Base-by-base conservation (phyloP, 257 asterid species). In the Nicotiana obtusifolia region DNA sequence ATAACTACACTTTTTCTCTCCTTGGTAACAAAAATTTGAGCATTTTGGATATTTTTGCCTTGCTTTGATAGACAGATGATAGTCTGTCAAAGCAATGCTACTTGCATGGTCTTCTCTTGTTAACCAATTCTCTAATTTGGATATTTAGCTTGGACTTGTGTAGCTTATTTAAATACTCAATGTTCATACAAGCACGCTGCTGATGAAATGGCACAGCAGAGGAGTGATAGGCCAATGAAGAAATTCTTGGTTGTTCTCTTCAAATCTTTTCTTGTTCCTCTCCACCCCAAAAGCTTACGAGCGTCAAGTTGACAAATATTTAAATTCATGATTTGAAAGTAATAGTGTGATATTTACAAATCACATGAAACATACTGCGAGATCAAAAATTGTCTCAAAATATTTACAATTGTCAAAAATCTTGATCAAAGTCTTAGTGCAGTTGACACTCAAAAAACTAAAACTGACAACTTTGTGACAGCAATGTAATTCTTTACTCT, bases 31-130 rank as follows among this genome's bases (percentile, higher is more conserved):
- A 71, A 71, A 22, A 22, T 71, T 71, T 13, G 59, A 44, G 60
- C 59, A 22, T 44, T 71, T 10, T 11, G 59, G 78, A 44, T 71
- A 22, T 14, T 44, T 10, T 20, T 44, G 7, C 78, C 35, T 71
- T 44, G 13, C 30, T 71, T 71, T 71, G 78, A n/a, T 41, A 69
- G 77, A 69, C 14, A 69, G 33, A 69, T 69, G 59, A 71, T 71
- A 41, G 24, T 13, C 20, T 44, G 59, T 71, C 59, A 71, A 71
- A 22, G 69, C 30, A 71, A 71, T 44, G 35, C 60, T 71, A 71
- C 78, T 71, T 71, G 78, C 60, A 71, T 22, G 78, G 59, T 41
- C 28, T 41, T 44, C 7, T 62, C 0, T 26, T 37, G 77, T 37
- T 41, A 44, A 44, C 78, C 1, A 14, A 44, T 49, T 71, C 78